Evolutionary conservation across 345 rosid genomes (phyloP), one percentile per base, ranked within the genome.

Genomic region (Kandelia obovata): DNA sequence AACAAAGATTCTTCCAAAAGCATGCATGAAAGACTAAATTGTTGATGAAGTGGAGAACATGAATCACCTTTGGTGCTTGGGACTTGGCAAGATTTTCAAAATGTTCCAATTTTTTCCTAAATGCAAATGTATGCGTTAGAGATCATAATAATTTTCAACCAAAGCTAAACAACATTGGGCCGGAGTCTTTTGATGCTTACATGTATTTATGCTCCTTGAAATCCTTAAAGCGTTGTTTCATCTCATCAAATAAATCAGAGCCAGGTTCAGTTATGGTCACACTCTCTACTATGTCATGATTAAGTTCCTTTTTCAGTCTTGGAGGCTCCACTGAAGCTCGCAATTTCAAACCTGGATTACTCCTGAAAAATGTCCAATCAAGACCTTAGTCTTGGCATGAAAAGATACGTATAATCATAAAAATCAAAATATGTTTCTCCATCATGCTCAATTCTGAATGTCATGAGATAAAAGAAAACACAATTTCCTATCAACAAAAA

Each of bases 51-150:
- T 56, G 34, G 68, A 47, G 57, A 61, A 58, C 30, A 58, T 35
- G 32, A 8, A 47, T 67, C 71, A 91, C 97, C 94, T 91, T 89
- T 51, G 99, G 98, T 70, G 92, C 79, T 87, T 95, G 98, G 81
- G 72, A 76, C 63, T 85, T 66, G 43, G 98, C 82, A 66, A 95
- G 90, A 65, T 73, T 80, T 79, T 81, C 83, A 80, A 37, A 95
- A 74, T 81, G 86, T 72, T 88, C 91, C 17, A 80, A 68, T 68
- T 95, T 88, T 77, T 81, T 84, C 89, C 99, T 95, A 90, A 68
- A 34, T 64, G 73, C 67, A 72, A 71, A 66, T 53, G 43, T 20
- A 64, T 57, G n/a, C 4, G 0, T 53, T 67, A 75, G 60, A 30
- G 5, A 39, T 37, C 31, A 65, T 10, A 35, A 53, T 66, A 73